A percentile compares a stretch with the other conserved stretches of the same genome.
phyloP scores from a whole-genome alignment of 2,329 filamentous ascomycete genomes.

The Juglanconis sp. region DNA sequence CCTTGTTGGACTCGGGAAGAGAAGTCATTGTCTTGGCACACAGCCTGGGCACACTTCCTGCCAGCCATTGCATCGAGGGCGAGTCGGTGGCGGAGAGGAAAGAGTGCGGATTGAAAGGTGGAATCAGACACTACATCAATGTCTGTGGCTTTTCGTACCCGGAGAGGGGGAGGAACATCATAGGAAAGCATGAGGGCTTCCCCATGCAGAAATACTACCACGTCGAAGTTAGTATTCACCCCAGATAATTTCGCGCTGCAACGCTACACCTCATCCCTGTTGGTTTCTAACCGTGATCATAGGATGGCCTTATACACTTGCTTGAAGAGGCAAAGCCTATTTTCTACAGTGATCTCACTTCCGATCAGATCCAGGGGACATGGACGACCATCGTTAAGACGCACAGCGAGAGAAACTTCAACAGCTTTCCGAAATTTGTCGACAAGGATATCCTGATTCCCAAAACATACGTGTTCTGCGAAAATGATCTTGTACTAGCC shows the following conservation, averaged over 20 bases:
- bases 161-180: conserved; percentile 2
- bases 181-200: background rate
- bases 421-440: conserved; percentile 6
- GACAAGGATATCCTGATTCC: conserved; percentile 8
- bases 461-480: conserved; percentile 10
- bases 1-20: background rate
- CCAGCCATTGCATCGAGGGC: conserved; percentile 9
- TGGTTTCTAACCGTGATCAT: background rate
- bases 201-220: conserved; percentile 5
- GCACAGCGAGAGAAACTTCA: conserved; percentile 9
- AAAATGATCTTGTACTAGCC: conserved; percentile 4
- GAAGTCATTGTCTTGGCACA: conserved; percentile 11
- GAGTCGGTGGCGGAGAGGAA: conserved; percentile 2
- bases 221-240: background rate
- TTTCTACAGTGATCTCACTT: background rate
- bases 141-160: conserved; percentile 11
- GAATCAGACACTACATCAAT: conserved; percentile 10
- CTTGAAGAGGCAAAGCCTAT: conserved; percentile 3
- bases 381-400: conserved; percentile 3
- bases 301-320: conserved; percentile 13
- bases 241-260: background rate
- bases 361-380: background rate
- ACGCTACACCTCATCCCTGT: background rate
- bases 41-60: background rate
- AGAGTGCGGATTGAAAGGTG: conserved; percentile 7